Evolutionary conservation across 257 asterid genomes (phyloP).

Genomic region (Solanum stenotomum): DNA sequence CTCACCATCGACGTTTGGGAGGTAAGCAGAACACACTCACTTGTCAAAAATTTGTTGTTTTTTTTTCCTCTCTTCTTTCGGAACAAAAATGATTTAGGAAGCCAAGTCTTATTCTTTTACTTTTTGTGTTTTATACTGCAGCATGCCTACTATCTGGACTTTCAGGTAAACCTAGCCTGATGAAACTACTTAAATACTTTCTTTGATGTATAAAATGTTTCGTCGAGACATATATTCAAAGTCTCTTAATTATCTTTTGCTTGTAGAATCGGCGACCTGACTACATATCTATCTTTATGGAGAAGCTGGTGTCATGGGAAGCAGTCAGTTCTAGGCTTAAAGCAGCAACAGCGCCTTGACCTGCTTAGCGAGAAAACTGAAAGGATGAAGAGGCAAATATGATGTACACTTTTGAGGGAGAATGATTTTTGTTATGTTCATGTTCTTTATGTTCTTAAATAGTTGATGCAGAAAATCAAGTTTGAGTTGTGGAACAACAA

Average conservation of each 20-base stretch:
- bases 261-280: conserved; percentile 75
- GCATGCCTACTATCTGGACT: conserved; percentile 97
- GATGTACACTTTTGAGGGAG: conserved; percentile 22
- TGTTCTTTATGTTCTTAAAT: too few relatives aligned
- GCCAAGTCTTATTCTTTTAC: background rate
- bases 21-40: conserved; percentile 32
- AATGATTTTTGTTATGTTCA: background rate
- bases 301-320: conserved; percentile 95
- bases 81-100: background rate
- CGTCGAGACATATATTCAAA: background rate
- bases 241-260: background rate
- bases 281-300: conserved; percentile 67
- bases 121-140: conserved; percentile 13
- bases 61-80: background rate
- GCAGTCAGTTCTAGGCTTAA: conserved; percentile 76
- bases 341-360: conserved; percentile 47
- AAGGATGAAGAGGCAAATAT: conserved; percentile 22
- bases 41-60: background rate
- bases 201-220: background rate
- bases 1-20: conserved; percentile 96
- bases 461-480: background rate
- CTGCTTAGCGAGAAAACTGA: conserved; percentile 40
- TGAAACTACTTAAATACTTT: background rate
- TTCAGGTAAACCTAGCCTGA: conserved; percentile 40
- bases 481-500: background rate